Percentiles rank a stretch among this genome's conserved stretches.
These are phyloP conservation scores for Crucihimalaya himalaica DNA, from an alignment of 345 rosid genomes.

Conservation along the genomic window DNA sequence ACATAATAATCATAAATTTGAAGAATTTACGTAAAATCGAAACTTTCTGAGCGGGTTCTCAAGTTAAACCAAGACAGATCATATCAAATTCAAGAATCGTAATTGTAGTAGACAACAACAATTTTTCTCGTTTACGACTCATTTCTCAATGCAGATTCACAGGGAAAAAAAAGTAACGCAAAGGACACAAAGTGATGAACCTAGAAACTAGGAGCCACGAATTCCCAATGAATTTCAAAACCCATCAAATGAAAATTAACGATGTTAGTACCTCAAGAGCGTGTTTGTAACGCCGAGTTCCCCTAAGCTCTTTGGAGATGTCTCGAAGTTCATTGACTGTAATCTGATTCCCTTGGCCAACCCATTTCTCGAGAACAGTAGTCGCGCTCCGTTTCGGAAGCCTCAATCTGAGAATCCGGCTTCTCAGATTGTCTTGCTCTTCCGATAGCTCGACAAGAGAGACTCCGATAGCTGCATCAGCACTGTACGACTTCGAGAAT, in stretches of 20 bases:
- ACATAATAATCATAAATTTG: not conserved
- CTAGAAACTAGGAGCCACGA: not conserved
- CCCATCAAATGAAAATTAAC: not conserved
- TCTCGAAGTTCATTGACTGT: constrained; percentile 65
- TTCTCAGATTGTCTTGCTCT: constrained; percentile 63
- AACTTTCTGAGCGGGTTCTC: constrained; percentile 5
- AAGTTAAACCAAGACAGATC: constrained; percentile 5
- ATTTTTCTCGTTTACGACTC: not conserved
- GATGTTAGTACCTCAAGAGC: constrained; percentile 75
- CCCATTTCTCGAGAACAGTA: constrained; percentile 77
- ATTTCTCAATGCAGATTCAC: not conserved
- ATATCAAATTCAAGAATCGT: no score
- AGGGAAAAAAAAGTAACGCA: not conserved
- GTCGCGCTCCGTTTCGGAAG: constrained; percentile 82
- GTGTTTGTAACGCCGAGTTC: constrained; percentile 81
- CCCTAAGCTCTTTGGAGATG: constrained; percentile 73
- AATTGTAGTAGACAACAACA: not conserved
- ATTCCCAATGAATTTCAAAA: not conserved
- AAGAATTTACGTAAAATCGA: not conserved
- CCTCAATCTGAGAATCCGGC: constrained; percentile 74
- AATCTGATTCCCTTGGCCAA: constrained; percentile 67
- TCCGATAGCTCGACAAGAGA: constrained; percentile 39
- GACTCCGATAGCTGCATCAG: constrained; percentile 30
- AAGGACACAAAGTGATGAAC: not conserved
- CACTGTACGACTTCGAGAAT: constrained; percentile 26